These are phyloP conservation scores for Zygosaccharomyces lentus DNA, from an alignment of 805 yeast species.

Conservation along the genomic window DNA sequence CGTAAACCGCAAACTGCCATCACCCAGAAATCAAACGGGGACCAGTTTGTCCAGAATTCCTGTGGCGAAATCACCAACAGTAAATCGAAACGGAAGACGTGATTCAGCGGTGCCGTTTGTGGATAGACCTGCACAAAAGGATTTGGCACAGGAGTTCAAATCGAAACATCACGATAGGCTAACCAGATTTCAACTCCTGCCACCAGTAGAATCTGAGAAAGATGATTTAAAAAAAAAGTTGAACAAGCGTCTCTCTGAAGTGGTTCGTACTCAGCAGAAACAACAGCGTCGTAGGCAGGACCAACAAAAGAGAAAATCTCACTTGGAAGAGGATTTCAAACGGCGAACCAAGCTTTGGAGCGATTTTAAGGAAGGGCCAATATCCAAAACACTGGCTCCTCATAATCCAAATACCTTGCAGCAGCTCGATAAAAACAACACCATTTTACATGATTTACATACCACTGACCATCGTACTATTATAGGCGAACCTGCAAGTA, in stretches of 20 bases:
- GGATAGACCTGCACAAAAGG: not conserved
- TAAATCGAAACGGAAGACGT: not conserved
- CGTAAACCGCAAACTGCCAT: not conserved
- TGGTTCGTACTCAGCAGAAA: constrained; percentile 32
- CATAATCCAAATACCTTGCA: constrained; percentile 2
- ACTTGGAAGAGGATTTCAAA: constrained; percentile 26
- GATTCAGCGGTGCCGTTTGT: not conserved
- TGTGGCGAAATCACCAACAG: not conserved
- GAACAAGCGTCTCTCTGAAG: constrained; percentile 31
- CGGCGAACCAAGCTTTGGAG: constrained; percentile 21
- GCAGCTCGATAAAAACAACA: constrained; percentile 8
- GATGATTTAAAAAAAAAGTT: constrained; percentile 30
- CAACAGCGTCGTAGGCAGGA: constrained; percentile 25
- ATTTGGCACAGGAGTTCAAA: not conserved
- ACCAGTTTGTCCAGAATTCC: not conserved
- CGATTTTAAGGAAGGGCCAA: constrained; percentile 8
- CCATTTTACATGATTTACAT: constrained; percentile 24
- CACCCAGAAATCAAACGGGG: not conserved
- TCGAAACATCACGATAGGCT: constrained; percentile 21
- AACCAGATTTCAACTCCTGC: constrained; percentile 30
- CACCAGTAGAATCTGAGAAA: constrained; percentile 23
- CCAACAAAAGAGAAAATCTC: constrained; percentile 28
- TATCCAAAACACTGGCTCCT: not conserved
- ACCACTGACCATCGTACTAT: constrained; percentile 31
- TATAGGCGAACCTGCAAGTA: not conserved